phyloP scores from a whole-genome alignment of 805 yeast genomes.

The Hanseniaspora guilliermondii region DNA sequence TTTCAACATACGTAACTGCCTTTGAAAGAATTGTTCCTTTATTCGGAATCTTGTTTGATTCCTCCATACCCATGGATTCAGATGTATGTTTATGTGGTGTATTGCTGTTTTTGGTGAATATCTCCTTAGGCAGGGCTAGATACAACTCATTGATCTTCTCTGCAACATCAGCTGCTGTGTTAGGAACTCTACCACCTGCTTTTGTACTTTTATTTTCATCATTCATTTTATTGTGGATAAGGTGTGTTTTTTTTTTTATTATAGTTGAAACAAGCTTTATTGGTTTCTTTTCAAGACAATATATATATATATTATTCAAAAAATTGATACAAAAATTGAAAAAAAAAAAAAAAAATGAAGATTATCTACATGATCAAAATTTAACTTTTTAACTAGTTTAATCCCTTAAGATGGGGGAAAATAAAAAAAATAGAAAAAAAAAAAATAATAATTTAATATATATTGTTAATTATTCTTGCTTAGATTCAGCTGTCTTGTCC shows the following conservation, averaged over 20 bases:
- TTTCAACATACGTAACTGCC: constrained; percentile 59
- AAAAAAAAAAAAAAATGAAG: too few relatives aligned
- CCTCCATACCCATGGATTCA: neutral
- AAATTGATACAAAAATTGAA: neutral
- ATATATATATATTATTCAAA: too few relatives aligned
- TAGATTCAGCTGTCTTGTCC: neutral
- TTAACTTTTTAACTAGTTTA: too few relatives aligned
- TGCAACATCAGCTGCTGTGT: constrained; percentile 45
- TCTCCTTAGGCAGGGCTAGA: constrained; percentile 33
- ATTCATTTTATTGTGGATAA: neutral
- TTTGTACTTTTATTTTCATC: neutral
- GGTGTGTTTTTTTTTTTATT: neutral
- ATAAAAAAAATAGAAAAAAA: neutral
- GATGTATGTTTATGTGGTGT: neutral
- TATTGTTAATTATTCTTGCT: neutral
- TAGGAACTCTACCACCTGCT: constrained; percentile 22
- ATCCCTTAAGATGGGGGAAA: too few relatives aligned
- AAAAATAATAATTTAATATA: neutral
- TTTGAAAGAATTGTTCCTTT: constrained; percentile 71
- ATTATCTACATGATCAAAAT: too few relatives aligned
- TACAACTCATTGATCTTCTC: constrained; percentile 45
- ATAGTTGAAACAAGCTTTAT: neutral
- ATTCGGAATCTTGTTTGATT: constrained; percentile 41
- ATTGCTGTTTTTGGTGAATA: constrained; percentile 27
- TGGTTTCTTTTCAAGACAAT: neutral